Conservation (phyloP, 2,329 filamentous ascomycete genomes). For the Lecanicillium sp. region DNA sequence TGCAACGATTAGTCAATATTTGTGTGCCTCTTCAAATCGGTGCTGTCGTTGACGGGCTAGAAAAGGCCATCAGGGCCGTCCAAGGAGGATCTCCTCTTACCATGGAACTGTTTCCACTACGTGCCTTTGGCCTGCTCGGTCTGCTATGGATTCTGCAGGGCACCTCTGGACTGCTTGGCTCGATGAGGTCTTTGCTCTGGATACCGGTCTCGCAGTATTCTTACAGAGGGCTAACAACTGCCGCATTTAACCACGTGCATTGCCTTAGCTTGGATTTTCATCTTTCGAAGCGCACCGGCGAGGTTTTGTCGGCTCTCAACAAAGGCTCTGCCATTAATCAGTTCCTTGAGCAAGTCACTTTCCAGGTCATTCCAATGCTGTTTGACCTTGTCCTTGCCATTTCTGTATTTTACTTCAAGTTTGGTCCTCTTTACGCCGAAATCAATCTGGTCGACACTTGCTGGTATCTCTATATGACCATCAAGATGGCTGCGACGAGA, state of each 20-base stretch:
- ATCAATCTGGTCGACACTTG: constrained; percentile 88
- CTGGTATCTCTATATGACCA: constrained; percentile 92
- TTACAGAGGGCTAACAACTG: constrained; percentile 86
- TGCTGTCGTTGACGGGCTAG: constrained; percentile 66
- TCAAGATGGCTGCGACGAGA: constrained; percentile 89
- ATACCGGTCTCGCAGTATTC: constrained; percentile 96
- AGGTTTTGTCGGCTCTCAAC: constrained; percentile 89
- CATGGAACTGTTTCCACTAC: constrained; percentile 24
- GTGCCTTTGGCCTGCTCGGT: constrained; percentile 35
- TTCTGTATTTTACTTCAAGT: constrained; percentile 57
- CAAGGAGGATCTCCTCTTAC: constrained; percentile 25
- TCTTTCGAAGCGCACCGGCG: constrained; percentile 90
- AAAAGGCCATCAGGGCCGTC: constrained; percentile 40
- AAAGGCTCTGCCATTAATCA: constrained; percentile 95
- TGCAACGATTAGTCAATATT: constrained; percentile 79
- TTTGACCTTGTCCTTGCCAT: constrained; percentile 83
- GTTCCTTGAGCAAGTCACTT: constrained; percentile 93
- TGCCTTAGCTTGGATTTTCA: constrained; percentile 93
- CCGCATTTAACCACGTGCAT: constrained; percentile 96
- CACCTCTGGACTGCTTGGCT: constrained; percentile 77
- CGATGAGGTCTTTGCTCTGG: constrained; percentile 77
- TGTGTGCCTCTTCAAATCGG: constrained; percentile 78
- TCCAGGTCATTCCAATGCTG: constrained; percentile 91
- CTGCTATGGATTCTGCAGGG: constrained; percentile 82
- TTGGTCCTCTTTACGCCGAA: constrained; percentile 69